These are phyloP conservation scores for Kockiozyma suomiensis DNA, from an alignment of 805 yeast genomes.

Conservation along the genomic window DNA sequence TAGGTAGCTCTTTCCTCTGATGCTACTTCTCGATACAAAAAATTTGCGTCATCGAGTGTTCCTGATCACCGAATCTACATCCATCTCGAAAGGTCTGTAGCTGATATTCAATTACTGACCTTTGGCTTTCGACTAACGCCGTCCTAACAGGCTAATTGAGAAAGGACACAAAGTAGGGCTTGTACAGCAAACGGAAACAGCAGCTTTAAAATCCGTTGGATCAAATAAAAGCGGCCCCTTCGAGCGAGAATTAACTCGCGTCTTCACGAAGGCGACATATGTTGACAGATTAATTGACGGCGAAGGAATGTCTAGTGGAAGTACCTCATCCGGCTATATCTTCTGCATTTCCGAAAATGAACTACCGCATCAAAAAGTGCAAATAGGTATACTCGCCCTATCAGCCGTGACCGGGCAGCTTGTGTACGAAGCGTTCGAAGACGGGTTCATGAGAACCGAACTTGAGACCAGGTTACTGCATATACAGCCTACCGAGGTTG, in stretches of 20 bases:
- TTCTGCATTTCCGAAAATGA: slow-evolving; percentile 27
- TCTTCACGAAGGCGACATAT: slow-evolving; percentile 83
- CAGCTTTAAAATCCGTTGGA: slow-evolving; percentile 64
- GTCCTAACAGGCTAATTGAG: slow-evolving; percentile 51
- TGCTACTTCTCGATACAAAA: slow-evolving; percentile 52
- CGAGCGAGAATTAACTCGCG: slow-evolving; percentile 65
- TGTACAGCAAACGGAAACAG: slow-evolving; percentile 81
- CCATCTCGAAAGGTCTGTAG: slow-evolving; percentile 60
- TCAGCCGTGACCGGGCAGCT: slow-evolving; percentile 78
- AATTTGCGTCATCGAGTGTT: slow-evolving; percentile 81
- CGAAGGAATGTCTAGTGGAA: slow-evolving; percentile 24
- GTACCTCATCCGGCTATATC: slow-evolving; percentile 21
- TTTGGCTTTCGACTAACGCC: neutral
- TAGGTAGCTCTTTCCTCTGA: neutral
- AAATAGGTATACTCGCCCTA: slow-evolving; percentile 58
- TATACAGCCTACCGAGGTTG: slow-evolving; percentile 74
- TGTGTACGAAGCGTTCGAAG: slow-evolving; percentile 69
- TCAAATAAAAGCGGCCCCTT: slow-evolving; percentile 62
- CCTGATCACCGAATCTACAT: slow-evolving; percentile 76
- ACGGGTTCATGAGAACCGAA: slow-evolving; percentile 57
- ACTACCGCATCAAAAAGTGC: slow-evolving; percentile 15
- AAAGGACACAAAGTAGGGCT: slow-evolving; percentile 82
- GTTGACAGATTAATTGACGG: slow-evolving; percentile 57
- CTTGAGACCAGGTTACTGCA: slow-evolving; percentile 75
- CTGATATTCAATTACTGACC: neutral